These are phyloP conservation scores for Kluyveromyces marxianus DNA, from an alignment of 1,139 yeast species.

Conservation along the genomic window DNA sequence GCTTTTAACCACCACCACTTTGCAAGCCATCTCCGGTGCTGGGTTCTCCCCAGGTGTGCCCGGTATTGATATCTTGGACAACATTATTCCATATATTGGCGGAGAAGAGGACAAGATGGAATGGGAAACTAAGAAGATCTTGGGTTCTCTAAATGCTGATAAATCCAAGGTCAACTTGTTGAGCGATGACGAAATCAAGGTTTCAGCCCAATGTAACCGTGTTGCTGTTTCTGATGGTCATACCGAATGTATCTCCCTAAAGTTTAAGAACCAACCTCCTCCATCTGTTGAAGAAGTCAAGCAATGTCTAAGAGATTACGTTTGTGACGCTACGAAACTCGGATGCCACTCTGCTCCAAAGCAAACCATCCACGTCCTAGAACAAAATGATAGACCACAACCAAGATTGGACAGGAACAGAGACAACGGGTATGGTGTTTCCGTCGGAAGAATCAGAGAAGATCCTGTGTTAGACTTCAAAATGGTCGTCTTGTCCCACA, in stretches of 20 bases:
- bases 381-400: slow-evolving; percentile 91
- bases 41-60: slow-evolving; percentile 98
- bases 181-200: slow-evolving; percentile 65
- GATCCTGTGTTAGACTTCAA: slow-evolving; percentile 91
- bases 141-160: slow-evolving; percentile 52
- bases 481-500: slow-evolving; percentile 94
- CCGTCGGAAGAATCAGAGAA: slow-evolving; percentile 90
- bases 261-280: slow-evolving; percentile 73
- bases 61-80: slow-evolving; percentile 90
- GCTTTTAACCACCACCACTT: slow-evolving; percentile 77
- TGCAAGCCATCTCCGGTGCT: slow-evolving; percentile 97
- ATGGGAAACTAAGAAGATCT: slow-evolving; percentile 94
- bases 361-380: slow-evolving; percentile 84
- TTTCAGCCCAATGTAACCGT: slow-evolving; percentile 94
- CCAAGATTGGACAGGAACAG: slow-evolving; percentile 96
- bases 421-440: slow-evolving; percentile 89
- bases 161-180: slow-evolving; percentile 55
- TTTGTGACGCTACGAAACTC: slow-evolving; percentile 72
- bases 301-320: slow-evolving; percentile 59
- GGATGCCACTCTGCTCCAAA: slow-evolving; percentile 91
- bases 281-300: slow-evolving; percentile 81
- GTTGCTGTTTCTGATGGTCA: slow-evolving; percentile 98
- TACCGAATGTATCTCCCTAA: slow-evolving; percentile 86
- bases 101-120: slow-evolving; percentile 99
- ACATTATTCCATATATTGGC: slow-evolving; percentile 85